phyloP scores from a whole-genome alignment of 2,329 filamentous ascomycete genomes.

The Cladophialophora bantiana region DNA sequence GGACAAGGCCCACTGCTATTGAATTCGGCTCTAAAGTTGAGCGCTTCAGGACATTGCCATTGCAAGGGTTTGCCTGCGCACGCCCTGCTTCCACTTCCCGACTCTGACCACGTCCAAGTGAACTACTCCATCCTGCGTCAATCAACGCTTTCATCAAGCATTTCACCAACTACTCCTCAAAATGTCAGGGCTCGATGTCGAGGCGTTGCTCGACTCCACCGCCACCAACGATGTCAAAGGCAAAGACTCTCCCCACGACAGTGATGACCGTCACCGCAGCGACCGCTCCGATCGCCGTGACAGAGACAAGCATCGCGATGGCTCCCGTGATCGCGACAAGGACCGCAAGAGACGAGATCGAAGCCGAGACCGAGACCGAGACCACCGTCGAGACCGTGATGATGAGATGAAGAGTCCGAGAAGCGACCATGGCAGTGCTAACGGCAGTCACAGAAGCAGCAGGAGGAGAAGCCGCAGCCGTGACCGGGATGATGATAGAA shows the following conservation, averaged over 20 bases:
- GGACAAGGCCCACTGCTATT: neutral
- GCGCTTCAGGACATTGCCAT: slow-evolving; percentile 12
- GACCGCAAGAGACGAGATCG: slow-evolving; percentile 67
- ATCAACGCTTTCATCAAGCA: slow-evolving; percentile 17
- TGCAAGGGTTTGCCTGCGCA: slow-evolving; percentile 38
- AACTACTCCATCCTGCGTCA: slow-evolving; percentile 27
- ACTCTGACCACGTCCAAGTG: slow-evolving; percentile 39
- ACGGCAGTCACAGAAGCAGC: slow-evolving; percentile 73
- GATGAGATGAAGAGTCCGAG: slow-evolving; percentile 69
- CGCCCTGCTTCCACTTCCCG: slow-evolving; percentile 29
- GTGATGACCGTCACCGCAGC: slow-evolving; percentile 61
- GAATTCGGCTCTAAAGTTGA: neutral
- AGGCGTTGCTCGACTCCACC: slow-evolving; percentile 87
- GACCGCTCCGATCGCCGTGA: slow-evolving; percentile 64
- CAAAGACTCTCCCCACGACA: slow-evolving; percentile 52
- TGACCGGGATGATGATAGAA: slow-evolving; percentile 77
- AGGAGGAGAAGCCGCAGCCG: slow-evolving; percentile 80
- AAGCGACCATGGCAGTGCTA: slow-evolving; percentile 75
- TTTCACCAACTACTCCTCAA: slow-evolving; percentile 42
- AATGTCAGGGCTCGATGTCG: slow-evolving; percentile 80
- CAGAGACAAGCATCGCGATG: slow-evolving; percentile 64
- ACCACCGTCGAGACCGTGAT: slow-evolving; percentile 59
- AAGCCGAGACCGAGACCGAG: slow-evolving; percentile 63
- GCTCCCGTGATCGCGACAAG: slow-evolving; percentile 63
- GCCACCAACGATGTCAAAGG: slow-evolving; percentile 59